Conservation (phyloP, 2,329 filamentous ascomycete species). For the Elsinoe arachidis region DNA sequence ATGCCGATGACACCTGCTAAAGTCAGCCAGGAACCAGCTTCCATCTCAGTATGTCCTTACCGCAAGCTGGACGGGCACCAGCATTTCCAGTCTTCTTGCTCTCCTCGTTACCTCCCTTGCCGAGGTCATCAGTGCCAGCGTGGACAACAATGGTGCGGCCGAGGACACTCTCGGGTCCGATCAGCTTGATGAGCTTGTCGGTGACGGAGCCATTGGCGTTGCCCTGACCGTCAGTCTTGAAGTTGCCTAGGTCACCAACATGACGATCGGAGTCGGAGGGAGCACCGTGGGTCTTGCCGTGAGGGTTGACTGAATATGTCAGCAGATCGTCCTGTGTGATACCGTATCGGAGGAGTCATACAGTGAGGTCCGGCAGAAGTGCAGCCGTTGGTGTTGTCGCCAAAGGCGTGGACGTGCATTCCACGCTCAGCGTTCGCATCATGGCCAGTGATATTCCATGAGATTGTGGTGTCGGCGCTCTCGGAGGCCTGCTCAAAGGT, state of each 20-base stretch:
- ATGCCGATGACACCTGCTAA: constrained; percentile 31
- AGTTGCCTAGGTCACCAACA: constrained; percentile 95
- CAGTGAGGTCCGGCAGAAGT: constrained; percentile 96
- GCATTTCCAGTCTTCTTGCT: constrained; percentile 98
- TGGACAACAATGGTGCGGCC: constrained; percentile 95
- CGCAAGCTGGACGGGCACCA: constrained; percentile 85
- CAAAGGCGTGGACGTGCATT: constrained; percentile 98
- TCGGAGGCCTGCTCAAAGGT: constrained; percentile 89
- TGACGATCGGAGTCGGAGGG: constrained; percentile 77
- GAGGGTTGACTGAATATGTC: constrained; percentile 71
- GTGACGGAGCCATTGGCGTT: constrained; percentile 72
- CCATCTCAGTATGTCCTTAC: constrained; percentile 42
- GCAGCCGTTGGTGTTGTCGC: constrained; percentile 99
- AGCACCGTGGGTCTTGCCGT: constrained; percentile 84
- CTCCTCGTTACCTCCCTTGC: constrained; percentile 84
- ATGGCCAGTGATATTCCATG: constrained; percentile 86
- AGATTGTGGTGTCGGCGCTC: constrained; percentile 71
- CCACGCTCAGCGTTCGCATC: constrained; percentile 93
- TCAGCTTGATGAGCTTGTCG: constrained; percentile 87
- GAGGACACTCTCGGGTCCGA: constrained; percentile 88
- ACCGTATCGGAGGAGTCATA: constrained; percentile 40
- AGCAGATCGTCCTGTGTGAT: neutral
- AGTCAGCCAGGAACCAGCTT: constrained; percentile 3
- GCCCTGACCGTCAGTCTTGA: constrained; percentile 88
- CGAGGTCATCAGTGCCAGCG: constrained; percentile 91